A percentile compares a stretch with the other conserved stretches of the same genome.
Conservation (phyloP, 2,329 filamentous ascomycete species). For the Neospermospora avenae region DNA sequence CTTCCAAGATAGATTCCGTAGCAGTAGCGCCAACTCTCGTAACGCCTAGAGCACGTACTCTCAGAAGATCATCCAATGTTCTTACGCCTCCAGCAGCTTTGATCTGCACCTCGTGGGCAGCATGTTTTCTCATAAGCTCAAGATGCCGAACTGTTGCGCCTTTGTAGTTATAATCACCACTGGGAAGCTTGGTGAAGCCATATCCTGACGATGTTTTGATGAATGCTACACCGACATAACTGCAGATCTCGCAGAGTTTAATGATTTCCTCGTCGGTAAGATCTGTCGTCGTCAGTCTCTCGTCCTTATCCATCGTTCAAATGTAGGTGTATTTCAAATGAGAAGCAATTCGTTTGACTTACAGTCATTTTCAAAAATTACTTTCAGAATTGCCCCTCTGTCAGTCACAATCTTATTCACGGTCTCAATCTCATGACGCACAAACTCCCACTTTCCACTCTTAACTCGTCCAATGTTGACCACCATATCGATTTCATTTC, state of each 20-base stretch:
- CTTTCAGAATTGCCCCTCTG: slow-evolving; percentile 50
- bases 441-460: slow-evolving; percentile 54
- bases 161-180: slow-evolving; percentile 50
- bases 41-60: slow-evolving; percentile 52
- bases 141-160: slow-evolving; percentile 51
- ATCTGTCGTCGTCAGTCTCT: slow-evolving; percentile 21
- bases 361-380: slow-evolving; percentile 61
- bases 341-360: neutral
- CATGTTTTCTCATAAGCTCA: slow-evolving; percentile 50
- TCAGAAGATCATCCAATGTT: slow-evolving; percentile 53
- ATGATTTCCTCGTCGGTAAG: slow-evolving; percentile 48
- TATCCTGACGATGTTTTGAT: slow-evolving; percentile 61
- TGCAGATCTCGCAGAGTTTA: slow-evolving; percentile 53
- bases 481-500: slow-evolving; percentile 57
- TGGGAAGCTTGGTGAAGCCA: slow-evolving; percentile 53
- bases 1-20: slow-evolving; percentile 52
- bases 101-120: slow-evolving; percentile 45
- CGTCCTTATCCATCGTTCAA: too few relatives aligned
- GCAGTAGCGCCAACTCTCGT: slow-evolving; percentile 55
- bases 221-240: slow-evolving; percentile 48
- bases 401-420: slow-evolving; percentile 47
- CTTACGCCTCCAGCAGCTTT: slow-evolving; percentile 57
- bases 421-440: slow-evolving; percentile 47
- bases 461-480: slow-evolving; percentile 58
- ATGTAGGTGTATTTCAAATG: neutral